These are phyloP conservation scores for Boletellus sp. DNA, from an alignment of 1,284 basidiomycete genomes.

Conservation along the genomic window DNA sequence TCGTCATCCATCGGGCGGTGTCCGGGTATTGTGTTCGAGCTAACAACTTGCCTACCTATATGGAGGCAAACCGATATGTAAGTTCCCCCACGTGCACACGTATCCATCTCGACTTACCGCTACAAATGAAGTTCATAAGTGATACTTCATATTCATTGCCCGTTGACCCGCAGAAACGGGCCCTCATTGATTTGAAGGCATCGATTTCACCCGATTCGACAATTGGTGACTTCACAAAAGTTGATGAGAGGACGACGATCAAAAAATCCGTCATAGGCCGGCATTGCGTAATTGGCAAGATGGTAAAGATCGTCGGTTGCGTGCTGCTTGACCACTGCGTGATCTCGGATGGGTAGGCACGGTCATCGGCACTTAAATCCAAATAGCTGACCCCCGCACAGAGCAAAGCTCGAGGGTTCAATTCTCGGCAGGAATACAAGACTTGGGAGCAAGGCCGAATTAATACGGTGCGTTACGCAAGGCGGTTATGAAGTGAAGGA, in stretches of 20 bases:
- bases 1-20: constrained; percentile 54
- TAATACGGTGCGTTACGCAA: constrained; percentile 85
- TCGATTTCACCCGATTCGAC: constrained; percentile 86
- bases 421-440: constrained; percentile 82
- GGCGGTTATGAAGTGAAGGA: constrained; percentile 79
- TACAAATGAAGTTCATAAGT: constrained; percentile 45
- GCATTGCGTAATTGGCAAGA: constrained; percentile 86
- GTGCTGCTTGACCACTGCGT: constrained; percentile 89
- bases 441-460: constrained; percentile 75
- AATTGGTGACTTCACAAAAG: constrained; percentile 75
- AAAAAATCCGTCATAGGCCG: constrained; percentile 88
- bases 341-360: constrained; percentile 76
- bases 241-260: constrained; percentile 83
- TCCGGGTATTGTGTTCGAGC: constrained; percentile 69
- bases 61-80: constrained; percentile 82
- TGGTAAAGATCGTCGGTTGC: constrained; percentile 82
- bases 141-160: constrained; percentile 52
- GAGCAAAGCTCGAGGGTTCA: constrained; percentile 86
- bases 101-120: constrained; percentile 3
- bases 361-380: neutral
- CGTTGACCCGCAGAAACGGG: constrained; percentile 55
- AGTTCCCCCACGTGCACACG: constrained; percentile 1
- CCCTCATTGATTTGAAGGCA: constrained; percentile 71
- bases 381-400: constrained; percentile 31
- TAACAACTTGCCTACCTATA: constrained; percentile 79